A percentile compares a stretch with the other conserved stretches of the same genome.
phyloP scores from a whole-genome alignment of 148 eudicot species.

The Arctostaphylos glauca region DNA sequence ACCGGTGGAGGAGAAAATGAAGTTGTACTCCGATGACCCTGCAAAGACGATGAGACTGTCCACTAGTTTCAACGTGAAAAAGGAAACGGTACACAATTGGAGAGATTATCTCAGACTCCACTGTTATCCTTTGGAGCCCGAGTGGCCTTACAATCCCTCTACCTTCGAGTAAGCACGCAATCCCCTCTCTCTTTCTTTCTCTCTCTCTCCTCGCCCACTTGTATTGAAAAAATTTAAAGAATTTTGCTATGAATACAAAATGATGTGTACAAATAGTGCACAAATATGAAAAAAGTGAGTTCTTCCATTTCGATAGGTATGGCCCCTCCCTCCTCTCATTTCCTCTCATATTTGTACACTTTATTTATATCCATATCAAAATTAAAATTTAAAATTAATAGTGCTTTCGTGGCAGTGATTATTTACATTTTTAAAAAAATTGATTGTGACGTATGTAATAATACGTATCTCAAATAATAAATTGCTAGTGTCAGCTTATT shows the following conservation, averaged over 20 bases:
- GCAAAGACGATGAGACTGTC: slow-evolving; percentile 69
- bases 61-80: slow-evolving; percentile 75
- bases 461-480: too few species aligned
- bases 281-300: too few species aligned
- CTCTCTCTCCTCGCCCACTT: neutral
- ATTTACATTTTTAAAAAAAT: neutral
- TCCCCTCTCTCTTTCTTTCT: neutral
- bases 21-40: slow-evolving; percentile 81
- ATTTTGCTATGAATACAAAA: too few species aligned
- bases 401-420: too few species aligned
- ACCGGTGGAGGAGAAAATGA: slow-evolving; percentile 82
- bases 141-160: too few species aligned
- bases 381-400: too few species aligned
- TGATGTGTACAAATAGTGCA: too few species aligned
- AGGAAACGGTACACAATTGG: slow-evolving; percentile 85
- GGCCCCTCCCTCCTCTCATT: too few species aligned
- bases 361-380: too few species aligned
- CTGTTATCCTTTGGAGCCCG: slow-evolving; percentile 86
- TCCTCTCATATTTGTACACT: too few species aligned
- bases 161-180: slow-evolving; percentile 50
- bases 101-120: slow-evolving; percentile 85
- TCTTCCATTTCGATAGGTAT: too few species aligned
- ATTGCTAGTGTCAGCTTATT: too few species aligned
- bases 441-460: neutral
- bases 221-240: neutral